Evolutionary conservation across 352 stramenopile species (phyloP), one percentile per base, ranked within the genome.

Genomic region (Peronosclerospora sorghi): DNA sequence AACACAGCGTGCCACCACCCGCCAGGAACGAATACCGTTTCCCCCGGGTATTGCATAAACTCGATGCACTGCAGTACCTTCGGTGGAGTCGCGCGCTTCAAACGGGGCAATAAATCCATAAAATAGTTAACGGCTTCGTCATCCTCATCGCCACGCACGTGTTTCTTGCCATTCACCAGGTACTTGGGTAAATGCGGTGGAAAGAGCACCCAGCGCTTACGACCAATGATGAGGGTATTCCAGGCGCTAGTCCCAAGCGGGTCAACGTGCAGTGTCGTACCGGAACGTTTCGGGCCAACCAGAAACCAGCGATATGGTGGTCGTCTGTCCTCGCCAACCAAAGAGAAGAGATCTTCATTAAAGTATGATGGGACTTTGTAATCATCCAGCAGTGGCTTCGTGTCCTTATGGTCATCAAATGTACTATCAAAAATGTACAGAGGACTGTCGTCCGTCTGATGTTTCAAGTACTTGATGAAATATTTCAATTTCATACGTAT

Each of bases 341-440:
- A 56, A 35, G 83, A 75, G 44, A 95, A 88, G 6, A 95, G 72
- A 35, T 92, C 79, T 34, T 90, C 71, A 0, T 62, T 55, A 32
- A 94, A 90, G 51, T 94, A 95, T 21, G 62, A 63, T 0, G 80
- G 81, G 17, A 91, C 75, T 0, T 56, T 65, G 56, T 92, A 95
- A 52, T 92, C 83, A 2, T 60, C 49, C 1, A 89, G 55, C 29
- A 89, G 56, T 26, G 68, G 63, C 41, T 89, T 87, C 20, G 76
- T 89, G 36, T 85, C 75, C 28, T 68, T 52, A 51, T 91, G 56
- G 65, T 85, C 51, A 65, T 90, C 84, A 55, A 97, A 97, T 2
- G 75, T 85, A 57, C 88, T 93, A 80, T 98, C 95, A 52, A 98
- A 98, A n/a, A 98, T 79, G 65, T 98, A 98, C 19, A 98, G 53